Evolutionary conservation across 176 grass and related monocot species (phyloP), one percentile per base, ranked within the genome.

Genomic region (Aegilops speltoides): DNA sequence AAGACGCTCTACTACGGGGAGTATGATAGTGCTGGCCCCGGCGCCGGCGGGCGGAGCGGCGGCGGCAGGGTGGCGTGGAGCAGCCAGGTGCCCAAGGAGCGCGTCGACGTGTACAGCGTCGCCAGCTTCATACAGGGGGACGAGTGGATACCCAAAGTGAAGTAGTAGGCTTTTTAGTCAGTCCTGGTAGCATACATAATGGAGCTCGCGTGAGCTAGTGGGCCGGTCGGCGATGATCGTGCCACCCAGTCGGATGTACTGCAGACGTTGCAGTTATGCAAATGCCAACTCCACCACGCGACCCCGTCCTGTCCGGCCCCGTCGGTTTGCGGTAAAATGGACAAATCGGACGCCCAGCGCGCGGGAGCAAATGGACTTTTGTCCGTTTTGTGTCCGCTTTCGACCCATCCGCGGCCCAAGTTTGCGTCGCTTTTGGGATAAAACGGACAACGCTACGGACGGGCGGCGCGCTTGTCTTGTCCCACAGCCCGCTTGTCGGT

Each of bases 1-100:
- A 67, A 83, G 43, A 99, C 97, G 70, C 87, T 99, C 29, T 99
- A 89, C 88, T 96, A 94, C 48, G 94, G 90, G 33, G 94, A 99
- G 92, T 94, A 76, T 38, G 85, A 25, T 38, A 94, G 85, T 76
- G 83, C 94, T 8, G 97, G 97, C 0, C 85, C 91, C 6, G 97
- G 93, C 19, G 93, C 23, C 5, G 67, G 29, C 5, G 67, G 34
- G 9, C 86, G 60, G 4, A 70, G 37, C 0, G 16, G 84, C 0
- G 16, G 84, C 41, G 90, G 97, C 84, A 89, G 97, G 85, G 89
- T 94, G 32, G 37, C 83, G 52, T 99, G 97, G 97, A 96, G 97
- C 67, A 94, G 92, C 79, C 88, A 82, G 77, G 85, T 96, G 72
- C 92, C 97, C n/a, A 76, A 67, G 43, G 92, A 89, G 20, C 97